Base-by-base conservation (phyloP, 371 early-diverging fungal genomes). In the Chytridium lagenaria region DNA sequence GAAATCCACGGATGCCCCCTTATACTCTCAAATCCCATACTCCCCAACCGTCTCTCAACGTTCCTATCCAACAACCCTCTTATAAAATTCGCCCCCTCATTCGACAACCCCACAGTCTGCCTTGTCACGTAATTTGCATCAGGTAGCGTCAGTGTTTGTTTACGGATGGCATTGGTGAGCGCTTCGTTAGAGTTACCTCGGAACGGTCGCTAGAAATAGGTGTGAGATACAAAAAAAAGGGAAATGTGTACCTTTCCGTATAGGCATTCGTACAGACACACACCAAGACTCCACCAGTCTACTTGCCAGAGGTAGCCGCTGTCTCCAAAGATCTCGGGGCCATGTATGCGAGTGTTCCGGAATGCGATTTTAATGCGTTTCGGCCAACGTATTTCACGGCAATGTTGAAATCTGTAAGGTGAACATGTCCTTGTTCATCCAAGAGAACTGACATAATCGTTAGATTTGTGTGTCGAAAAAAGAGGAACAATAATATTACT, bases 211-310 rank as follows among this genome's bases (percentile, higher is more conserved):
- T 81, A 72, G 10, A 31, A 36, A 40, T 3, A 19, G 22, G n/a
- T 39, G 39, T 2, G 19, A 40, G 50, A 30, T 7, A 33, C 1
- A 51, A 44, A 44, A 7, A 1, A 28, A 31, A 40, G 39, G 15
- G 7, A 30, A 50, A 19, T 38, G 1, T 1, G 19, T 23, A 78
- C 74, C 78, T 88, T 92, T 33, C 95, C 95, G 64, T 92, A 84
- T 44, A 95, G 80, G 92, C 98, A 92, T 89, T 96, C 95, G 79
- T 90, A 97, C 51, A 92, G 81, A 23, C 93, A 83, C 36, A 97
- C 89, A 1, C 96, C 97, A 30, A 95, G 74, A 61, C 90, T 87
- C 97, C 97, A 98, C 92, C 95, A 94, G 80, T 98, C 94, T 0
- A 92, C 89, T 0, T 90, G 86, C 16, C 83, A 74, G 49, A 84